Base-by-base conservation (phyloP, 352 stramenopile species). In the Phytophthora boehmeriae region DNA sequence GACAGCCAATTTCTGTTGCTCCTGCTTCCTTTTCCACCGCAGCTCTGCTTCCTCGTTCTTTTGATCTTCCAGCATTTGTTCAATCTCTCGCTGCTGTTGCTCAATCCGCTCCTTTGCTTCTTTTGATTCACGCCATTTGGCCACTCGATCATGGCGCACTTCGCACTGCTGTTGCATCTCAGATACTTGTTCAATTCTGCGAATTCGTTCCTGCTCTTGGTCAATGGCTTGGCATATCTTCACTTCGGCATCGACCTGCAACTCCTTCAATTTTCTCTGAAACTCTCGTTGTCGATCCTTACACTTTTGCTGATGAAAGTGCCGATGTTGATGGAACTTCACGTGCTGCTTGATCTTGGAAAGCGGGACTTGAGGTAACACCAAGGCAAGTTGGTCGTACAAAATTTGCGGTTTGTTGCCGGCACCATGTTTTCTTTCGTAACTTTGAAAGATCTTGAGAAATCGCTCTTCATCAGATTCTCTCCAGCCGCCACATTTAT, bases 381-480 rank as follows among this genome's bases (percentile, higher is more conserved):
- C 73, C 9, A 76, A 63, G 20, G 63, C 54, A 2, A 89, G 34
- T 49, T 89, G 77, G n/a, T 81, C 70, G 39, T 91, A 88, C n/a
- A 93, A 44, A 5, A 89, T 14, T 1, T 90, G 75, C 2, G 59
- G 61, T 27, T 78, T 86, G 41, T 83, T 87, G 8, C 66, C 55
- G 13, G 28, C 41, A 0, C 59, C 65, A 2, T 64, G 25, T 4
- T 73, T 78, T 25, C 68, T 71, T 27, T 85, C 77, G 30, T 69
- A 84, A 23, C 61, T 78, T 19, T 70, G 85, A 17, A 86, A 52
- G 6, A 89, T 69, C 13, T 76, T 80, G 10, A 88, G 5, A 55
- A 89, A 93, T 16, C 76, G 71, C 44, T 88, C 80, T 10, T 93
- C 76, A 23, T 93, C 76, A 0, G 62, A 52, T 1, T 69, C 43